Base-by-base conservation (phyloP, 1,284 basidiomycete genomes). In the Xerocomus minutiporus region DNA sequence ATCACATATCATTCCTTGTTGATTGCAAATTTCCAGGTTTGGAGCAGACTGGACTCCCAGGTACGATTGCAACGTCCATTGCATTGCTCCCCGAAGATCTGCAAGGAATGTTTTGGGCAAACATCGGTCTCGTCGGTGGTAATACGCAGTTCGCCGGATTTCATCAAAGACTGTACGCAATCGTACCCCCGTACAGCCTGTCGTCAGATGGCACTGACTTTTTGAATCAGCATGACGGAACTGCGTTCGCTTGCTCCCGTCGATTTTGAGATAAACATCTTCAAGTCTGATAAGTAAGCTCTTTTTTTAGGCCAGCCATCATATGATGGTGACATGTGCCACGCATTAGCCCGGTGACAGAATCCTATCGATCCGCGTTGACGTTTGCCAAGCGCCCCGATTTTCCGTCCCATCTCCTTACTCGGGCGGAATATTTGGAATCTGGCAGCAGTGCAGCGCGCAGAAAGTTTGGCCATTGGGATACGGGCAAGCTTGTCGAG, bases 41-140 rank as follows among this genome's bases (percentile, higher is more conserved):
- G 40, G 79, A 86, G 11, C 93, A 97, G 66, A 77, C 80, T 17
- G 92, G 93, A 1, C 72, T 97, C 15, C 77, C 91, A 25, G 79
- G 80, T 51, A 84, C 87, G 5, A 82, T 97, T 51, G 86, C 87
- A 34, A 66, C 80, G 52, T 85, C 87, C 52, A 93, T 97, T 64
- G 75, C 78, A 1, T 71, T 78, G 32, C 79, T 94, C 55, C 89
- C 89, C 0, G 74, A 79, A 46, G 90, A 93, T 61, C 62, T 94
- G 34, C 90, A 85, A 59, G 93, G 91, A 26, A 83, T 97, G 83
- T 93, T 93, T 70, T 97, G 93, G 93, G 83, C 83, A 36, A 93
- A 97, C 68, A 93, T 98, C 57, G 87, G 91, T 5, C 73, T 97
- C 54, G 81, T 93, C 58, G 95, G 95, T 48, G 95, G 94, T 7